Conservation (phyloP, 2,329 filamentous ascomycete species). For the Colletotrichum costaricense region DNA sequence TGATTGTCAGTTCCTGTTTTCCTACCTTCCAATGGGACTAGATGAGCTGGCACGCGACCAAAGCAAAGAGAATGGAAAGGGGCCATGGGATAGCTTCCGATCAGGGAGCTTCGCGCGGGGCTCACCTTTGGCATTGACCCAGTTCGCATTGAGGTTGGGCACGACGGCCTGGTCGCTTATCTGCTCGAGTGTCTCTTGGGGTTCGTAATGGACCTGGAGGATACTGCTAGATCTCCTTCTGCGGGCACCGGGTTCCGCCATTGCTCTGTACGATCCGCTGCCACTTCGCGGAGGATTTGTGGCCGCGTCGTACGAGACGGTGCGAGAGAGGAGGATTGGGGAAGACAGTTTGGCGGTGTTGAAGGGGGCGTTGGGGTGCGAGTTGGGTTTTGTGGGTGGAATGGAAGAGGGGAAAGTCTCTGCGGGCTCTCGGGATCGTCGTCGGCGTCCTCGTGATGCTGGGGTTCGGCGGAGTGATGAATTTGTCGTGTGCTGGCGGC, state of each 20-base stretch:
- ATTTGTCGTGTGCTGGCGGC: slow-evolving; percentile 11
- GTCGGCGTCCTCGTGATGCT: slow-evolving; percentile 24
- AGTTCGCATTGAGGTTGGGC: slow-evolving; percentile 96
- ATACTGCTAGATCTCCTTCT: slow-evolving; percentile 97
- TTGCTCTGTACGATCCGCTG: slow-evolving; percentile 66
- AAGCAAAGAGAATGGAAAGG: neutral
- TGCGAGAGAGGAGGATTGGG: slow-evolving; percentile 85
- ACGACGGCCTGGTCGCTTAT: slow-evolving; percentile 95
- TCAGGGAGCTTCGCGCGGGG: slow-evolving; percentile 6
- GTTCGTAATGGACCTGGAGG: slow-evolving; percentile 92
- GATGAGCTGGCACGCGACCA: slow-evolving; percentile 7
- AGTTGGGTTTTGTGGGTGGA: slow-evolving; percentile 40
- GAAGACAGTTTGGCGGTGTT: slow-evolving; percentile 98
- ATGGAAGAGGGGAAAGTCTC: neutral
- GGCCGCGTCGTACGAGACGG: slow-evolving; percentile 91
- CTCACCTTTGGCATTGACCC: slow-evolving; percentile 99
- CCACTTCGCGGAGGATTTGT: slow-evolving; percentile 75
- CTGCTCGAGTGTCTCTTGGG: slow-evolving; percentile 95
- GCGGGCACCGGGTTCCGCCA: slow-evolving; percentile 76
- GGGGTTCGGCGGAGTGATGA: slow-evolving; percentile 10
- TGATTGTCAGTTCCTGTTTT: slow-evolving; percentile 12
- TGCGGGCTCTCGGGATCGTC: slow-evolving; percentile 28
- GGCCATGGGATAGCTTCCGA: neutral
- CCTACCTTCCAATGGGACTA: neutral
- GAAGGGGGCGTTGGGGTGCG: slow-evolving; percentile 44